A percentile compares a stretch with the other conserved stretches of the same genome.
Evolutionary conservation across 768 basidiomycete genomes (phyloP).

Genomic region (Mycena galopus): DNA sequence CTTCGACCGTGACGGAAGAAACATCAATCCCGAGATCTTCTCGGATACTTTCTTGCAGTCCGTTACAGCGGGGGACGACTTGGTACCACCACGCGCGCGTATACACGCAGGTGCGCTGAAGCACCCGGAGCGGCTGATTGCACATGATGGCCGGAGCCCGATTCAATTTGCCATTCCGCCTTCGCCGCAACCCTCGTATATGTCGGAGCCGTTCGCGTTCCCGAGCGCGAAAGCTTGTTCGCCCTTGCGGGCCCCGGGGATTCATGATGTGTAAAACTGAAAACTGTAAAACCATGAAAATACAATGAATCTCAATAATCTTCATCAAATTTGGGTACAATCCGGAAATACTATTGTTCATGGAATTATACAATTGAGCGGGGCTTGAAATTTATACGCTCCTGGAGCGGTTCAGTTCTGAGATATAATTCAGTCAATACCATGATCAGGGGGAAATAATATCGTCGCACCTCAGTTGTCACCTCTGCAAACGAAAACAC

Average conservation of each 20-base stretch:
- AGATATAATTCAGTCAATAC: too few relatives aligned
- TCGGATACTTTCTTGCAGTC: constrained; percentile 17
- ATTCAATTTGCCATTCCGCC: constrained; percentile 32
- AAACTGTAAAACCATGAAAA: neutral
- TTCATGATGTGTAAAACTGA: neutral
- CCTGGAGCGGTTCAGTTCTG: too few relatives aligned
- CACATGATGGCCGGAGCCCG: constrained; percentile 16
- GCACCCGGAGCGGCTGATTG: constrained; percentile 15
- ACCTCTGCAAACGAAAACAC: too few relatives aligned
- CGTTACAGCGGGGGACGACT: neutral
- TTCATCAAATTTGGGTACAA: neutral
- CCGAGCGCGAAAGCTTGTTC: neutral
- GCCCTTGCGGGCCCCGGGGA: neutral
- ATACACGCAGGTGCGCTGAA: constrained; percentile 5
- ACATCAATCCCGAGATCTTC: constrained; percentile 25
- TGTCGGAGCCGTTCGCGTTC: constrained; percentile 16
- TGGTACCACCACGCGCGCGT: neutral
- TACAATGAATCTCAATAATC: constrained; percentile 9
- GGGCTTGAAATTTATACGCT: too few relatives aligned
- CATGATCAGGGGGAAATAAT: too few relatives aligned
- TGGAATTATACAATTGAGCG: too few relatives aligned
- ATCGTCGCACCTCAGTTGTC: too few relatives aligned
- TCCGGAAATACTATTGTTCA: too few relatives aligned
- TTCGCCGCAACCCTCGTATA: constrained; percentile 19
- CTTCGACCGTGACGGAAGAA: neutral